A percentile compares a stretch with the other conserved stretches of the same genome.
These are phyloP conservation scores for Yamadazyma nakazawae DNA, from an alignment of 805 yeast genomes.

Conservation along the genomic window DNA sequence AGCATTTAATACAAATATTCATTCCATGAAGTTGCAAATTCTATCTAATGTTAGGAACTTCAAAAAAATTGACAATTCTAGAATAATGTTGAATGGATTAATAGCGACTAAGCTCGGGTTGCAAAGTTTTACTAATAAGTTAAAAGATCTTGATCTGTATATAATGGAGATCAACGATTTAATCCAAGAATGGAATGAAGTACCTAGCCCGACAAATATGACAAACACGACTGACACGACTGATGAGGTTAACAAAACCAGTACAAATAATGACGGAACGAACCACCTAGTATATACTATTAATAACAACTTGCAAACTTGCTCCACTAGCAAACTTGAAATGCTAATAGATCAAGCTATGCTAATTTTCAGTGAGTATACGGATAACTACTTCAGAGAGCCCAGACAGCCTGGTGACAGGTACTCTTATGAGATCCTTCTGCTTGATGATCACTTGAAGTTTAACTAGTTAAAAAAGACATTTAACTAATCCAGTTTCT, in stretches of 20 bases:
- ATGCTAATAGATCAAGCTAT: not conserved
- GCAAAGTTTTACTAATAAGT: constrained; percentile 5
- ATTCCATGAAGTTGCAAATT: constrained; percentile 11
- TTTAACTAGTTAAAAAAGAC: not conserved
- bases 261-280: not conserved
- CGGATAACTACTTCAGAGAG: not conserved
- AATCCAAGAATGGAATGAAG: constrained; percentile 11
- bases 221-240: not conserved
- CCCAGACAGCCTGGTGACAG: constrained; percentile 1
- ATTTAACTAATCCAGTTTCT: constrained; percentile 4
- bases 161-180: constrained; percentile 12
- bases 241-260: not conserved
- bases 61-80: constrained; percentile 10
- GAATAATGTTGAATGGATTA: constrained; percentile 13
- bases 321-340: constrained; percentile 5
- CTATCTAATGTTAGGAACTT: constrained; percentile 11
- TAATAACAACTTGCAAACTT: not conserved
- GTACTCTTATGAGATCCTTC: constrained; percentile 13
- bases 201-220: not conserved
- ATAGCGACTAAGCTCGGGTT: constrained; percentile 6
- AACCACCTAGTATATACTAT: constrained; percentile 3
- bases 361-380: constrained; percentile 11
- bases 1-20: constrained; percentile 1
- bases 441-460: constrained; percentile 13
- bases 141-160: constrained; percentile 9